Conservation (phyloP, 2,329 filamentous ascomycete genomes). For the Seiridium cupressi region DNA sequence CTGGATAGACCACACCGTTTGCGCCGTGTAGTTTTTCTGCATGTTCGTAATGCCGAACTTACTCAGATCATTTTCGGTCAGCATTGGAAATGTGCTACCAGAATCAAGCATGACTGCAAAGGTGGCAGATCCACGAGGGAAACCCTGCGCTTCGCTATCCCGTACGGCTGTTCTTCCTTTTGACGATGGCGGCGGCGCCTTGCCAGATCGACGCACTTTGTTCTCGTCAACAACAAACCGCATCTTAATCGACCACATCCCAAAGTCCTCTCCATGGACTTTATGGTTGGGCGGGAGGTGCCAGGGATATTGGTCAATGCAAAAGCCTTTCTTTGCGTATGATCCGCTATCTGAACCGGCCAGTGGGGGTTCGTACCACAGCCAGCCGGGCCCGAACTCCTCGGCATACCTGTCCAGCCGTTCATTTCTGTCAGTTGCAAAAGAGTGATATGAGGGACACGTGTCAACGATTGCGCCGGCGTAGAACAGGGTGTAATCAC, state of each 20-base stretch:
- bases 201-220: constrained; percentile 7
- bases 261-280: constrained; percentile 17
- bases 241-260: constrained; percentile 17
- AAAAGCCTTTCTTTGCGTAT: constrained; percentile 29
- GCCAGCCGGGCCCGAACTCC: constrained; percentile 37
- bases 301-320: constrained; percentile 17
- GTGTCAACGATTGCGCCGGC: constrained; percentile 39
- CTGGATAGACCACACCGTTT: constrained; percentile 19
- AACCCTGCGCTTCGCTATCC: too few relatives aligned
- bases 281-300: background rate
- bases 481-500: constrained; percentile 40
- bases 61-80: constrained; percentile 32
- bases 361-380: constrained; percentile 45
- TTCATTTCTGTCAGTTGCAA: constrained; percentile 33
- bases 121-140: constrained; percentile 2
- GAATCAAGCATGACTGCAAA: constrained; percentile 38
- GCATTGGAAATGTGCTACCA: constrained; percentile 39
- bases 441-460: constrained; percentile 34
- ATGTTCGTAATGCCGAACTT: constrained; percentile 29
- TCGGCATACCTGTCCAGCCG: constrained; percentile 36
- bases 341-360: constrained; percentile 16
- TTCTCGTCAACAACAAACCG: constrained; percentile 13
- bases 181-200: background rate
- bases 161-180: constrained; percentile 10
- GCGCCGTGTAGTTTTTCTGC: constrained; percentile 31